phyloP scores from a whole-genome alignment of 192 early-diverging fungal species.

The Geranomyces michiganensis region DNA sequence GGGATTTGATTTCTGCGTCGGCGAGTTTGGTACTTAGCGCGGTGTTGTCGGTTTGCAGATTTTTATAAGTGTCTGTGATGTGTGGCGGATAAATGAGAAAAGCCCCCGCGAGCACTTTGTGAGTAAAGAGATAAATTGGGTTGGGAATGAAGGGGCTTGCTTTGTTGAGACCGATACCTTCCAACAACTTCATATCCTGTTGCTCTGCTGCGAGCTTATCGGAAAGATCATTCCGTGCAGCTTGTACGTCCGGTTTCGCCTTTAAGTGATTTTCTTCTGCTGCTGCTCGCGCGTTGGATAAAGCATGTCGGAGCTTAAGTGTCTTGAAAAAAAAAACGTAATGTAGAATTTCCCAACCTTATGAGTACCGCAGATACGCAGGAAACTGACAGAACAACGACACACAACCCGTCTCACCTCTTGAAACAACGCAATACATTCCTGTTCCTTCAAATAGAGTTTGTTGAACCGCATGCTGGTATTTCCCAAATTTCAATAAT shows the following conservation, averaged over 20 bases:
- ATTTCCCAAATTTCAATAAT: no score
- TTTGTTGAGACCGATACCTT: neutral
- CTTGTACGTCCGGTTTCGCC: neutral
- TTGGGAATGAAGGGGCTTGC: neutral
- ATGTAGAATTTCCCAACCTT: no score
- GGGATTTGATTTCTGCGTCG: conserved; percentile 1
- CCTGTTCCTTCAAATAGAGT: conserved; percentile 14
- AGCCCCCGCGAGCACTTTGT: neutral
- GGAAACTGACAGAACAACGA: no score
- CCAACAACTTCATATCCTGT: neutral
- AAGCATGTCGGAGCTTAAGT: conserved; percentile 4
- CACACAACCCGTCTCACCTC: conserved; percentile 1
- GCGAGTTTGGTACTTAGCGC: neutral
- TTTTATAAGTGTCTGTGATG: neutral
- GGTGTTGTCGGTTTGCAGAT: neutral
- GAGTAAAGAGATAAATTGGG: neutral
- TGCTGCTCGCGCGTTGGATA: neutral
- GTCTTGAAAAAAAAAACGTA: no score
- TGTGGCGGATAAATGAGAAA: no score
- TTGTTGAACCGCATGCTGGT: conserved; percentile 17
- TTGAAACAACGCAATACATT: conserved; percentile 15
- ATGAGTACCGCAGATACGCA: no score
- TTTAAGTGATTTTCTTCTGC: neutral
- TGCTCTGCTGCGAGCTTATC: neutral
- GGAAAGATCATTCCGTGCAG: neutral